Conservation (phyloP, 2,329 filamentous ascomycete species). For the Chaetothyriales sp. region DNA sequence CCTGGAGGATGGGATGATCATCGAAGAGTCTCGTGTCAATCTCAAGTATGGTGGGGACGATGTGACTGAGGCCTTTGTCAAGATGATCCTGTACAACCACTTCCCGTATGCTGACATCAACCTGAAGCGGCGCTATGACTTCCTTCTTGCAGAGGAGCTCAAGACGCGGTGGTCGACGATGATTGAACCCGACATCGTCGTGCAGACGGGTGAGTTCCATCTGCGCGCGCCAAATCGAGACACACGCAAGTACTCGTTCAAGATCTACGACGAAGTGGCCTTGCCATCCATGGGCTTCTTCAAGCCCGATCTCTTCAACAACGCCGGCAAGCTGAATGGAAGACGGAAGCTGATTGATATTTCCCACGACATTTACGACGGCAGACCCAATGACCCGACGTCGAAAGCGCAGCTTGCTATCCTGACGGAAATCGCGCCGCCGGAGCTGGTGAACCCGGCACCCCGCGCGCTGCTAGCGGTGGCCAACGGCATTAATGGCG, state of each 20-base stretch:
- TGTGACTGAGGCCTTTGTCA: constrained; percentile 86
- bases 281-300: constrained; percentile 94
- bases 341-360: constrained; percentile 70
- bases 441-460: constrained; percentile 19
- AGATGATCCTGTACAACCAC: constrained; percentile 94
- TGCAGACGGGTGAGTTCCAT: constrained; percentile 81
- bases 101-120: constrained; percentile 96
- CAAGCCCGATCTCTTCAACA: constrained; percentile 69
- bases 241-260: constrained; percentile 87
- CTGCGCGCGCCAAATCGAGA: constrained; percentile 76
- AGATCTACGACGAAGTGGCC: constrained; percentile 91
- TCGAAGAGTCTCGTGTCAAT: constrained; percentile 90
- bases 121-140: constrained; percentile 77
- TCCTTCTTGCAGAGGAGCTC: constrained; percentile 82
- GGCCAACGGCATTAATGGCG: constrained; percentile 25
- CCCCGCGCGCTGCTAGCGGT: constrained; percentile 26
- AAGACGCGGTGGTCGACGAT: constrained; percentile 90
- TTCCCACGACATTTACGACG: constrained; percentile 88
- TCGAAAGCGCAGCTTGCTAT: constrained; percentile 69
- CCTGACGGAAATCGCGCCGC: constrained; percentile 38
- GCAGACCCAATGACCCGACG: constrained; percentile 77
- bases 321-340: constrained; percentile 58
- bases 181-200: constrained; percentile 76
- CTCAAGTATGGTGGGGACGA: constrained; percentile 87
- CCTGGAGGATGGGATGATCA: constrained; percentile 87